Base-by-base conservation (phyloP, 2,329 filamentous ascomycete species). In the Fusarium bactridioides region DNA sequence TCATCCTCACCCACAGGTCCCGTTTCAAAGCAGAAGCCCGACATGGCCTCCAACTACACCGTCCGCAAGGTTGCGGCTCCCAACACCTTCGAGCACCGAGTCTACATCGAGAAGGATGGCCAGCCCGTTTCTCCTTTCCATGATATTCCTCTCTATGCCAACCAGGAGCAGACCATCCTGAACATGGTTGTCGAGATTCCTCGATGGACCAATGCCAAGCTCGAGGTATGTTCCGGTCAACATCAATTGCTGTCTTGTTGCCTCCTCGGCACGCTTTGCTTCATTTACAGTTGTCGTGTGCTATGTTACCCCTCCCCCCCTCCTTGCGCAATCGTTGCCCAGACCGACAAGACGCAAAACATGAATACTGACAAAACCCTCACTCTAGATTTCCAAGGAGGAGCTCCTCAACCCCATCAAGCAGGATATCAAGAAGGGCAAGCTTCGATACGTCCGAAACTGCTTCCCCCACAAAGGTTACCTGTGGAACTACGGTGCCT, bases 401-500 rank as follows among this genome's bases (percentile, higher is more conserved):
- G 96, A 99, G 86, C 89, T 93, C 81, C 92, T 98, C 83, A 98
- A 98, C 89, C 95, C 95, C 83, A 97, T 98, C 89, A 98, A 98
- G 92, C 96, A 99, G 89, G 96, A 99, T 84, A 90, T 91, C 85
- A 98, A 99, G 93, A 98, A 99, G 90, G 96, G 95, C 90, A 98
- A 98, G 91, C 94, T 98, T 80, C 94, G 96, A 82, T 99, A 92
- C 84, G 96, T 99, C 83, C 94, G 96, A 87, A 99, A 99, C 92
- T 99, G 96, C 92, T 99, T 99, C 91, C 96, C 96, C 79, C 96
- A 99, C 93, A 98, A 99, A 91, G 96, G 96, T 77, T 99, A 99
- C 86, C 94, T 99, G 79, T 99, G 96, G 96, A 99, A 99, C 91
- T 99, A 99, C 87, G 96, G 96, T 87, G 95, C 95, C 85, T 98